Evolutionary conservation across 2,329 filamentous ascomycete genomes (phyloP), one percentile per base, ranked within the genome.

Genomic region (Arachnopeziza araneosa): DNA sequence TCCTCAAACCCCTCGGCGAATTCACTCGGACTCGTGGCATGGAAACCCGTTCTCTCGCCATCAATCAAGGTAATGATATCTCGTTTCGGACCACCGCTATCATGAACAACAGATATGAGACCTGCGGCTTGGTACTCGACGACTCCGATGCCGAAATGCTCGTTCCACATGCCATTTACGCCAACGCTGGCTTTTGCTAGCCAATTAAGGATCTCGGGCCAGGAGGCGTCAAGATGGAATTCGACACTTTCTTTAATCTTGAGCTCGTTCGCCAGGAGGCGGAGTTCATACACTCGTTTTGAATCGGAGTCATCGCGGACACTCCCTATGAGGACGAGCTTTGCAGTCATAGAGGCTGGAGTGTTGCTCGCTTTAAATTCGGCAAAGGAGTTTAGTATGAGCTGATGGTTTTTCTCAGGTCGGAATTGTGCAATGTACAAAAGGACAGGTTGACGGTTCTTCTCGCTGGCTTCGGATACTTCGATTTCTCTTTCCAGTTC

Each of bases 101-200:
- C 81, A 70, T 99, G 95, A 9, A 98, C 95, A 0, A 99, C 93
- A 5, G 89, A 87, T 60, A 99, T 92, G 60, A 99, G 79, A 1
- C 95, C 95, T 0, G 95, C 95, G 3, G 95, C 95, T 73, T 98
- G 93, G 72, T 98, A 99, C 78, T 99, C 95, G 50, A 99, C 95
- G 19, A 98, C 93, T 1, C 95, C 95, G 61, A 99, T 99, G 23
- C 95, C 95, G 73, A 99, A 99, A 75, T 99, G 95, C 77, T 99
- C 95, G 73, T 97, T 98, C 93, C 95, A 99, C 95, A 99, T 99
- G 70, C 90, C 91, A 69, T 99, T 99, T 30, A 96, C 92, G 55
- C 95, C 95, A 1, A 99, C 84, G 21, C 86, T 93, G 3, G 89
- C 87, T 63, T 80, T 85, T 57, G 84, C 79, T 62, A 98, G 79